Conservation (phyloP, 2,329 filamentous ascomycete genomes). For the Neofusicoccum laricinum region DNA sequence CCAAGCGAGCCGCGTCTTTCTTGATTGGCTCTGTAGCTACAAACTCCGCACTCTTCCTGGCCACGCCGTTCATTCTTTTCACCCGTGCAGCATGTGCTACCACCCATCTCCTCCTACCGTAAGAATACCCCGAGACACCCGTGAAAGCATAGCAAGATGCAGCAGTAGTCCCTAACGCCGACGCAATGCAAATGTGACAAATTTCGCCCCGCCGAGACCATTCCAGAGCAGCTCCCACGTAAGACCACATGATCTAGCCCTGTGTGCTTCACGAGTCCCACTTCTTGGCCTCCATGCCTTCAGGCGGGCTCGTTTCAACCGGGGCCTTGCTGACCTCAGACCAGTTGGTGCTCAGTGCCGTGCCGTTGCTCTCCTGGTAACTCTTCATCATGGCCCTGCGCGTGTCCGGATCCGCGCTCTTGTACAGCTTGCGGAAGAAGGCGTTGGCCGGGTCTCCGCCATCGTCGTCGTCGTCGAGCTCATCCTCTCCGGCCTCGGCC, state of each 20-base stretch:
- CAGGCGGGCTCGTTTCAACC: conserved; percentile 71
- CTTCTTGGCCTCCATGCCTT: conserved; percentile 74
- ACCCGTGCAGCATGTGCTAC: too few species aligned
- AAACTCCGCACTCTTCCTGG: too few species aligned
- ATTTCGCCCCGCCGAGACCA: background rate
- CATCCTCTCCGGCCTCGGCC: conserved; percentile 24
- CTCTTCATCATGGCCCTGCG: conserved; percentile 97
- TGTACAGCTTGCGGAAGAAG: conserved; percentile 92
- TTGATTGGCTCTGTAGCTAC: too few species aligned
- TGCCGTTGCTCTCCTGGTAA: conserved; percentile 90
- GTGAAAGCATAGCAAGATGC: background rate
- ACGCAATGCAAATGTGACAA: conserved; percentile 10
- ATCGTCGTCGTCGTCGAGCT: conserved; percentile 29
- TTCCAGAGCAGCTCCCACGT: background rate
- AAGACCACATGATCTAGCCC: background rate
- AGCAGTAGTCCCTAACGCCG: conserved; percentile 7
- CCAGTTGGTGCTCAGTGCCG: conserved; percentile 90
- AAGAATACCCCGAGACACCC: background rate
- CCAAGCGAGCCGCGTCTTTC: too few species aligned
- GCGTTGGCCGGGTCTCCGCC: conserved; percentile 61
- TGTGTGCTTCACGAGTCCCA: conserved; percentile 33
- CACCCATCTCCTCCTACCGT: too few species aligned
- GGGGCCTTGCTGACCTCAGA: conserved; percentile 68
- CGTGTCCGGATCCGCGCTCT: conserved; percentile 71
- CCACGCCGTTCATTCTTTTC: too few species aligned